These are phyloP conservation scores for Wickerhamomyces sp. DNA, from an alignment of 1,139 yeast species.

Conservation along the genomic window DNA sequence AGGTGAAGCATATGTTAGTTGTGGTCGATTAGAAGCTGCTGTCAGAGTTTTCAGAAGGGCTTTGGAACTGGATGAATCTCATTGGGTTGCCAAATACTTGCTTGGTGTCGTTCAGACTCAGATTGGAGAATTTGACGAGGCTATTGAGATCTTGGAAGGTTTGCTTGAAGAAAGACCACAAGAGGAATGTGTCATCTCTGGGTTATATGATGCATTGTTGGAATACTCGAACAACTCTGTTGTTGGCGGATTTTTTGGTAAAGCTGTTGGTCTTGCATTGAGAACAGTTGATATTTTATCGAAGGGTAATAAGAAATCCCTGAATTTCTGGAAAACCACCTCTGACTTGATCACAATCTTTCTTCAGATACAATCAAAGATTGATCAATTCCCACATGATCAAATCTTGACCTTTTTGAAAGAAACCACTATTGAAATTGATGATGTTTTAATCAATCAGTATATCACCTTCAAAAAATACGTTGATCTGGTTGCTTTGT, in stretches of 20 bases:
- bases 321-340: constrained; percentile 48
- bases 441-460: constrained; percentile 9
- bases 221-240: constrained; percentile 50
- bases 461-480: constrained; percentile 8
- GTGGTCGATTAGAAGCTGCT: constrained; percentile 87
- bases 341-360: constrained; percentile 43
- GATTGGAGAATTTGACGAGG: constrained; percentile 45
- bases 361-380: constrained; percentile 40
- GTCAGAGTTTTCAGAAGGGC: constrained; percentile 75
- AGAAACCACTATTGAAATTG: constrained; percentile 11
- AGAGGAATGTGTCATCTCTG: constrained; percentile 53
- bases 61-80: constrained; percentile 41
- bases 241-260: constrained; percentile 60
- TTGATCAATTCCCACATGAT: constrained; percentile 41
- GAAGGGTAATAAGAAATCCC: constrained; percentile 32
- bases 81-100: constrained; percentile 63
- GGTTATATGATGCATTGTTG: constrained; percentile 54
- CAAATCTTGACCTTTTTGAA: constrained; percentile 33
- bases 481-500: constrained; percentile 16
- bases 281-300: constrained; percentile 31
- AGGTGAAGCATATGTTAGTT: constrained; percentile 84
- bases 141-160: constrained; percentile 36
- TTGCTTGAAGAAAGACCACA: constrained; percentile 42
- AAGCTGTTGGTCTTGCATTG: constrained; percentile 48
- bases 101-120: constrained; percentile 56